Conservation (phyloP, 139 green algal species). For the Coelastrella sp. region DNA sequence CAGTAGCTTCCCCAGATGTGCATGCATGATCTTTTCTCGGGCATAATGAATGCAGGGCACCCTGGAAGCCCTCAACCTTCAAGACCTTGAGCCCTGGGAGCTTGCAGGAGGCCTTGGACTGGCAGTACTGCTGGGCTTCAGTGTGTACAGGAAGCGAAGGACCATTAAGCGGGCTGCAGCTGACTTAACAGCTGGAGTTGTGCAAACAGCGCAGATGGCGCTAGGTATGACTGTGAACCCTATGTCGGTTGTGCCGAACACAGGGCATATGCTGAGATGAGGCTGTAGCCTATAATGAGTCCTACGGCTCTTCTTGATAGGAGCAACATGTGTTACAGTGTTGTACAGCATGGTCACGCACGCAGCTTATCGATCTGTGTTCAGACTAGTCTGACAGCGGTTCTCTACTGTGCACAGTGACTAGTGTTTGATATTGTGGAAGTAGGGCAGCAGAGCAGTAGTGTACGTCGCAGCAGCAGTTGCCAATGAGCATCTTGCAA, state of each 20-base stretch:
- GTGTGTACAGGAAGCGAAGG: background rate
- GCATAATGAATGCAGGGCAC: conserved; percentile 8
- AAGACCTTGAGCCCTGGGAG: conserved; percentile 14
- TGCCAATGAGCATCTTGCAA: no score
- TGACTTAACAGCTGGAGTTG: conserved; percentile 5
- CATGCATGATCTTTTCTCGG: no score
- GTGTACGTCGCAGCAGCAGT: no score
- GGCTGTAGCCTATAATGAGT: background rate
- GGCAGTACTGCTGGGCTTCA: background rate
- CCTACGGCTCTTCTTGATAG: no score
- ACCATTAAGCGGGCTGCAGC: background rate
- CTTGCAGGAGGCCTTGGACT: background rate
- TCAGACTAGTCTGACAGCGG: no score
- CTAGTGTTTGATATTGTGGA: no score
- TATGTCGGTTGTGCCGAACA: conserved; percentile 20
- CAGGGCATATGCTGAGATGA: background rate
- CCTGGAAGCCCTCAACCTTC: conserved; percentile 26
- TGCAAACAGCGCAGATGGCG: conserved; percentile 14
- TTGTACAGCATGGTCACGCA: no score
- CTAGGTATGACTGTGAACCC: conserved; percentile 24
- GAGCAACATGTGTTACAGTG: no score
- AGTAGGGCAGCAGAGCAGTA: no score
- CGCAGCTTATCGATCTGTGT: no score
- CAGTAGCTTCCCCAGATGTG: no score
- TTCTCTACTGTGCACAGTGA: no score